A percentile compares a stretch with the other conserved stretches of the same genome.
These are phyloP conservation scores for Penicillium sp. DNA, from an alignment of 2,329 filamentous ascomycete species.

Conservation along the genomic window DNA sequence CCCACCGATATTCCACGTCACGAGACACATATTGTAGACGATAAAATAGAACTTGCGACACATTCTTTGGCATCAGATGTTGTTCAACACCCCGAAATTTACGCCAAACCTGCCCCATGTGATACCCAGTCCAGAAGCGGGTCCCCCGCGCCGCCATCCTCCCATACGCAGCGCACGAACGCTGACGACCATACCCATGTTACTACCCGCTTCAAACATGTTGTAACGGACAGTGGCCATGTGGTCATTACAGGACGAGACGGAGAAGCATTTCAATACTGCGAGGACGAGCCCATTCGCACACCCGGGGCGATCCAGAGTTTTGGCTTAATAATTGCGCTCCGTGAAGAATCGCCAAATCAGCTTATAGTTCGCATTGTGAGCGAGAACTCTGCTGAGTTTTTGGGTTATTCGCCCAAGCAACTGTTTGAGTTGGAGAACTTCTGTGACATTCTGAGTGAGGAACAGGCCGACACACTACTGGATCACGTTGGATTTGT, in stretches of 20 bases:
- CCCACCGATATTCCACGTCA: slow-evolving; percentile 14
- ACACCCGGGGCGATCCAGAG: slow-evolving; percentile 76
- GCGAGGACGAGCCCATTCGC: slow-evolving; percentile 89
- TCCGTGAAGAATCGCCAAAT: slow-evolving; percentile 63
- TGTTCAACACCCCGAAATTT: slow-evolving; percentile 17
- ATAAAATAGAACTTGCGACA: slow-evolving; percentile 15
- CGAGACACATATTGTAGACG: slow-evolving; percentile 10
- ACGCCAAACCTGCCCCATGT: slow-evolving; percentile 8
- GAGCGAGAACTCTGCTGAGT: slow-evolving; percentile 73
- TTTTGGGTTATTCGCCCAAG: slow-evolving; percentile 74
- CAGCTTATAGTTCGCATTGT: slow-evolving; percentile 68
- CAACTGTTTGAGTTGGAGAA: slow-evolving; percentile 71
- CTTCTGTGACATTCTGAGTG: slow-evolving; percentile 78
- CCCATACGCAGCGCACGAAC: neutral
- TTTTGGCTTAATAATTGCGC: slow-evolving; percentile 73
- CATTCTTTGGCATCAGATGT: slow-evolving; percentile 19
- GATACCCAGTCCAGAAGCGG: slow-evolving; percentile 9
- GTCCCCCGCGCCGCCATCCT: slow-evolving; percentile 3
- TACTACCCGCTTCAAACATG: slow-evolving; percentile 74
- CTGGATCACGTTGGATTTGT: slow-evolving; percentile 87
- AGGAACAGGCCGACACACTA: slow-evolving; percentile 80
- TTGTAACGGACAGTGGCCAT: slow-evolving; percentile 73
- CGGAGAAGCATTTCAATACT: slow-evolving; percentile 68
- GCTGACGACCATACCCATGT: slow-evolving; percentile 45
- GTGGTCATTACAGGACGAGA: slow-evolving; percentile 77